Evolutionary conservation across 2,329 filamentous ascomycete species (phyloP).

Genomic region (Ascochyta viciae-villosae): DNA sequence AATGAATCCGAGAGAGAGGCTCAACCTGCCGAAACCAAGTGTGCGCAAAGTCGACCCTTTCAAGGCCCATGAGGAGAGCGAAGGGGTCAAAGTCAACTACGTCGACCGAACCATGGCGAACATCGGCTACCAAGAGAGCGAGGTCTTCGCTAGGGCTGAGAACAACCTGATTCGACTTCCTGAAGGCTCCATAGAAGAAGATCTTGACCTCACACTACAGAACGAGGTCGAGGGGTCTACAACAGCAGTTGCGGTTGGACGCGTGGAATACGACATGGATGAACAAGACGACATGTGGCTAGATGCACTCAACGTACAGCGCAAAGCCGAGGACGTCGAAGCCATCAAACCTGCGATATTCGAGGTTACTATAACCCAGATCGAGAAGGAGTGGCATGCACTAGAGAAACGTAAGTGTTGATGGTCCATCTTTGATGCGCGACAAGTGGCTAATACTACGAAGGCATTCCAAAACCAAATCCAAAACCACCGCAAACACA

Average conservation of each 20-base stretch:
- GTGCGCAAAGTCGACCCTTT: conserved; percentile 83
- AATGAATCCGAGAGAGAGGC: conserved; percentile 79
- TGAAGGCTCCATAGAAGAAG: conserved; percentile 69
- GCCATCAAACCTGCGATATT: conserved; percentile 92
- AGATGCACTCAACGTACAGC: conserved; percentile 78
- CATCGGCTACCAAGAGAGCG: conserved; percentile 94
- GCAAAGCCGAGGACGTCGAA: conserved; percentile 77
- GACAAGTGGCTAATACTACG: neutral
- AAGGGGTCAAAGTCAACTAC: conserved; percentile 84
- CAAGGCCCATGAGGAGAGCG: conserved; percentile 81
- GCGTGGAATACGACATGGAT: conserved; percentile 99
- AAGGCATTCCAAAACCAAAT: conserved; percentile 88
- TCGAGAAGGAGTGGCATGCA: conserved; percentile 98
- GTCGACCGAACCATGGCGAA: conserved; percentile 97
- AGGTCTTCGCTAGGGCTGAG: conserved; percentile 82
- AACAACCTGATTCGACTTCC: conserved; percentile 70
- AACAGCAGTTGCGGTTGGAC: conserved; percentile 65
- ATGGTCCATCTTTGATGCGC: neutral
- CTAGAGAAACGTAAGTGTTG: conserved; percentile 75
- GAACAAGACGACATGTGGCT: conserved; percentile 98
- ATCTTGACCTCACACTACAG: conserved; percentile 64
- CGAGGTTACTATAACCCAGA: conserved; percentile 97
- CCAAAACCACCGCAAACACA: conserved; percentile 96
- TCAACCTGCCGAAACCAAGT: conserved; percentile 78
- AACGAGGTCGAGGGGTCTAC: conserved; percentile 66